Conservation (phyloP, 805 yeast species). For the Novakomyces olei region DNA sequence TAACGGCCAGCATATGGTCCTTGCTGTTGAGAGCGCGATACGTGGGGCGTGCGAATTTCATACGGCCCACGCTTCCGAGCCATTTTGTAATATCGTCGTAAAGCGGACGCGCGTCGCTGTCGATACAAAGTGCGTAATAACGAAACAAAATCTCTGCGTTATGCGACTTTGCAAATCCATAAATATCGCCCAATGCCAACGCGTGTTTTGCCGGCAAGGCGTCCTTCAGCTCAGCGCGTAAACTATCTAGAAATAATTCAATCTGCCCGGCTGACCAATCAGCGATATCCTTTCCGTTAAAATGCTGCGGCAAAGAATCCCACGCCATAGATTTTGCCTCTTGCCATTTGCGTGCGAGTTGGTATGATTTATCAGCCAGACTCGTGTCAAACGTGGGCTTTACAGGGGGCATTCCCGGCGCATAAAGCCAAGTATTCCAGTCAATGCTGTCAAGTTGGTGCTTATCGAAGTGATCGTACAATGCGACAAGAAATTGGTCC, state of each 20-base stretch:
- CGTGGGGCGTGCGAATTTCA: constrained; percentile 85
- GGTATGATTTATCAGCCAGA: constrained; percentile 49
- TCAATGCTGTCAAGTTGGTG: constrained; percentile 23
- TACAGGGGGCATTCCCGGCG: constrained; percentile 66
- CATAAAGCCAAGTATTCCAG: constrained; percentile 67
- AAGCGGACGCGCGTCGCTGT: constrained; percentile 24
- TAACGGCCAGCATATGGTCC: constrained; percentile 40
- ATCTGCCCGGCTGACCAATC: constrained; percentile 52
- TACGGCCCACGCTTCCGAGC: constrained; percentile 81
- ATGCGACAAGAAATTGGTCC: constrained; percentile 1
- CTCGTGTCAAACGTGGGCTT: constrained; percentile 61
- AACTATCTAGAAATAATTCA: constrained; percentile 53
- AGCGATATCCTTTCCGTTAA: constrained; percentile 29
- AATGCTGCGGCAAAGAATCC: constrained; percentile 16
- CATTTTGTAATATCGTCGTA: constrained; percentile 46
- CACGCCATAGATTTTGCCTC: constrained; percentile 14
- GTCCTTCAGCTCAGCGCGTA: constrained; percentile 21
- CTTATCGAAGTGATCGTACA: constrained; percentile 1
- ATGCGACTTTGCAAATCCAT: constrained; percentile 28
- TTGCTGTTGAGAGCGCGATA: constrained; percentile 42
- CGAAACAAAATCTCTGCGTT: constrained; percentile 70
- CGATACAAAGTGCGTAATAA: constrained; percentile 47
- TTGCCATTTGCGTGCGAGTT: constrained; percentile 46
- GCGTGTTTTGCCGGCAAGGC: constrained; percentile 16
- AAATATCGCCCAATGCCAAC: constrained; percentile 18